phyloP scores from a whole-genome alignment of 371 early-diverging fungal genomes.

The Rhizopus delemar region DNA sequence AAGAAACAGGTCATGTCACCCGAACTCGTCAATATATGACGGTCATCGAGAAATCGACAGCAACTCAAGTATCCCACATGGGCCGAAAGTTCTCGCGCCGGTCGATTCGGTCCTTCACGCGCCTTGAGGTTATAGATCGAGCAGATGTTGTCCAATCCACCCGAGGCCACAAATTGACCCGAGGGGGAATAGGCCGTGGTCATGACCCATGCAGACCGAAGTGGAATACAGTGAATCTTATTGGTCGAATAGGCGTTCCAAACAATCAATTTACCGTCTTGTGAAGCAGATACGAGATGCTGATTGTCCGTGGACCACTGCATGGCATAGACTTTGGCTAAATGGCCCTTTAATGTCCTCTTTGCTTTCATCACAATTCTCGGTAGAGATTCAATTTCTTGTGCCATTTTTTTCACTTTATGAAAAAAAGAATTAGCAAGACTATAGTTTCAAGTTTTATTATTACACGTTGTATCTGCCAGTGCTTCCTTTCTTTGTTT shows the following conservation, averaged over 20 bases:
- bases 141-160: conserved; percentile 97
- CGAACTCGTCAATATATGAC: conserved; percentile 90
- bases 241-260: conserved; percentile 98
- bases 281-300: conserved; percentile 94
- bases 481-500: conserved; percentile 90
- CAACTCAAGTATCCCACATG: conserved; percentile 98
- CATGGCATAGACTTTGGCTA: conserved; percentile 99
- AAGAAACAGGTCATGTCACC: conserved; percentile 98
- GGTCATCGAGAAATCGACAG: conserved; percentile 93
- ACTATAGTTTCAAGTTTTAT: conserved; percentile 48
- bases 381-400: conserved; percentile 83
- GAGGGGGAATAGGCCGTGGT: conserved; percentile 97
- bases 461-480: conserved; percentile 90
- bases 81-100: conserved; percentile 89
- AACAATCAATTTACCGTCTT: conserved; percentile 97
- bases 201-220: conserved; percentile 99
- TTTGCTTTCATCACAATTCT: conserved; percentile 91
- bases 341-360: conserved; percentile 92
- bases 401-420: conserved; percentile 49
- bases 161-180: conserved; percentile 95
- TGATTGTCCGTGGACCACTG: conserved; percentile 95
- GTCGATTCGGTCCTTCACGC: conserved; percentile 89
- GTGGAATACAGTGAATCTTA: conserved; percentile 95
- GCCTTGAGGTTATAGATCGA: conserved; percentile 93
- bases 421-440: not conserved